A percentile compares a stretch with the other conserved stretches of the same genome.
These are phyloP conservation scores for Talaromyces proteolyticus DNA, from an alignment of 495 filamentous ascomycete species.

Conservation along the genomic window DNA sequence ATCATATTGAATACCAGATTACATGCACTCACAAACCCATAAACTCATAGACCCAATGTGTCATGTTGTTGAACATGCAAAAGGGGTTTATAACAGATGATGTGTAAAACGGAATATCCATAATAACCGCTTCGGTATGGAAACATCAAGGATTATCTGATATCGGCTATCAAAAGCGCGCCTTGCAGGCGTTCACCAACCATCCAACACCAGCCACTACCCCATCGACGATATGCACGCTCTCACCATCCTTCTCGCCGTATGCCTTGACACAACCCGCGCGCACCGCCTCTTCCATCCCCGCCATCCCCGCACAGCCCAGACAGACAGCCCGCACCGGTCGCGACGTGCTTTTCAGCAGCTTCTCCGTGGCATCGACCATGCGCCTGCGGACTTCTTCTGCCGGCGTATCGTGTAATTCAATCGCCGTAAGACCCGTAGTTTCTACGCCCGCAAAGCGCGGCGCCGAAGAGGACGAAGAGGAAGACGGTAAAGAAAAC, in stretches of 20 bases:
- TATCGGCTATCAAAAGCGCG: slow-evolving; percentile 22
- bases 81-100: no score
- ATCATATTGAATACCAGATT: not conserved
- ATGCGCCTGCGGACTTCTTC: slow-evolving; percentile 62
- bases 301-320: slow-evolving; percentile 89
- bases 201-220: slow-evolving; percentile 71
- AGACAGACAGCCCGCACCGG: slow-evolving; percentile 50
- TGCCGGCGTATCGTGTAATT: slow-evolving; percentile 65
- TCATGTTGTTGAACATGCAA: no score
- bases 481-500: not conserved
- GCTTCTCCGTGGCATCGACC: slow-evolving; percentile 57
- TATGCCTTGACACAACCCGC: slow-evolving; percentile 59
- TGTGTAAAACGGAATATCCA: no score
- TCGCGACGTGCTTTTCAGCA: slow-evolving; percentile 46
- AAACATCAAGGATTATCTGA: not conserved
- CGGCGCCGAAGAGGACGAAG: slow-evolving; percentile 8
- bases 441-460: slow-evolving; percentile 76
- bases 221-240: slow-evolving; percentile 75
- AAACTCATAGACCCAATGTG: no score
- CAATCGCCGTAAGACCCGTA: slow-evolving; percentile 74
- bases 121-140: no score
- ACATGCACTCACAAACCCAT: no score
- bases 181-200: slow-evolving; percentile 46
- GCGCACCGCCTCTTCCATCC: slow-evolving; percentile 75
- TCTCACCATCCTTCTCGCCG: slow-evolving; percentile 51